Evolutionary conservation across 768 basidiomycete genomes (phyloP).

Genomic region (Leccinum disarticulatum): DNA sequence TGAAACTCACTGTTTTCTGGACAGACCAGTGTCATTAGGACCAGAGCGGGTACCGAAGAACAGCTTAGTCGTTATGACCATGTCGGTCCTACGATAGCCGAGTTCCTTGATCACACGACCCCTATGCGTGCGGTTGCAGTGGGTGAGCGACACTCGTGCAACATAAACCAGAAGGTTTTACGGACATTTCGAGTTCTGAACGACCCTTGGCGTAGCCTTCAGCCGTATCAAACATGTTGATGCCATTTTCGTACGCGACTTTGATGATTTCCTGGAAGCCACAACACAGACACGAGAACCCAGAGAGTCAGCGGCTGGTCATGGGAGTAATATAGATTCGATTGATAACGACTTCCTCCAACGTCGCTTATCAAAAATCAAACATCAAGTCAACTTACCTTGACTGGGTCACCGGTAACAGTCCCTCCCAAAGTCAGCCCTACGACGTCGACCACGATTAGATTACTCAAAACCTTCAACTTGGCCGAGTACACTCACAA

Average conservation of each 20-base stretch:
- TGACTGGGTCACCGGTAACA: constrained; percentile 52
- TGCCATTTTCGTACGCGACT: constrained; percentile 50
- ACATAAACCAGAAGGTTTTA: not conserved
- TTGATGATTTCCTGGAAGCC: constrained; percentile 50
- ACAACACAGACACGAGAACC: not conserved
- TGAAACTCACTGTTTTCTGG: constrained; percentile 30
- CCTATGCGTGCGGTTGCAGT: constrained; percentile 19
- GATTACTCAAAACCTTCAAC: not conserved
- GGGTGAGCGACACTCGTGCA: not conserved
- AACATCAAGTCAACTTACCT: constrained; percentile 24
- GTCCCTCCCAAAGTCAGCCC: constrained; percentile 50
- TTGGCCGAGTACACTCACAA: constrained; percentile 32
- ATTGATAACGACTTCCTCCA: not conserved
- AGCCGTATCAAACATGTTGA: constrained; percentile 52
- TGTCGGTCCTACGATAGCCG: constrained; percentile 46
- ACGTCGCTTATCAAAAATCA: not conserved
- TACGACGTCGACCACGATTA: constrained; percentile 4
- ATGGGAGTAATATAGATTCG: not conserved
- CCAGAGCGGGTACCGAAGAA: constrained; percentile 54
- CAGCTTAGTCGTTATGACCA: constrained; percentile 57
- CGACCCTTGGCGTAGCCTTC: constrained; percentile 46
- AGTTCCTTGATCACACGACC: constrained; percentile 58
- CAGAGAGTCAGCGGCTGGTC: not conserved
- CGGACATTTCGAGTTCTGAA: constrained; percentile 54
- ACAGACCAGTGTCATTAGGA: constrained; percentile 42